Base-by-base conservation (phyloP, 768 basidiomycete genomes). In the Butyriboletus loyo region DNA sequence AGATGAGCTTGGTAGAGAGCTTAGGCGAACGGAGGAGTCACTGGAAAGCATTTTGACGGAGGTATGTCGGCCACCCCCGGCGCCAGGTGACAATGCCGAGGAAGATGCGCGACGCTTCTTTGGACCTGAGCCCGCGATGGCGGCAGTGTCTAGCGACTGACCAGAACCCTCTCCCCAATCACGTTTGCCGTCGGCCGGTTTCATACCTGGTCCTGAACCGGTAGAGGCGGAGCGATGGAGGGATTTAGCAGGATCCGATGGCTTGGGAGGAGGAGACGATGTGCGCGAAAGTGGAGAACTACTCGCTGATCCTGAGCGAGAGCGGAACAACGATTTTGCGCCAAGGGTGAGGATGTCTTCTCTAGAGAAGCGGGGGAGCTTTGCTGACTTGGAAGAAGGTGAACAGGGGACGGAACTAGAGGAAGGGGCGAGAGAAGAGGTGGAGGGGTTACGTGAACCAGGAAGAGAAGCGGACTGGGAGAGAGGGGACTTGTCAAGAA, bases 271-370 rank as follows among this genome's bases (percentile, higher is more conserved):
- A 46, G 63, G 58, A 3, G 61, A 58, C 1, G 56, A 53, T 11
- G 59, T 14, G 21, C 56, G 55, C 5, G 13, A 15, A 32, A 40
- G 25, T 7, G 35, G 52, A 25, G 49, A 4, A 10, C 43, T 42
- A 4, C 35, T 47, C 0, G 53, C 4, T 10, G 65, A 67, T 3
- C 55, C 59, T 7, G 65, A 57, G 32, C 61, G 66, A 6, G 54
- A 0, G 41, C 69, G 64, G 55, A 72, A 67, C 45, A 75, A 53
- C 4, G 65, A 60, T 40, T 57, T 68, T 28, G 65, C 49, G 19
- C 68, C 63, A 17, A 69, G 52, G 9, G 68, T 58, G 21, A 71
- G 53, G 15, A 70, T 46, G 34, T 73, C 67, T 32, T 73, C 73
- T 21, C 60, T 50, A 10, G 63, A 60, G n/a, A 67, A 50, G 19